Evolutionary conservation across 768 basidiomycete genomes (phyloP).

Genomic region (Xerocomellus chrysenteron): DNA sequence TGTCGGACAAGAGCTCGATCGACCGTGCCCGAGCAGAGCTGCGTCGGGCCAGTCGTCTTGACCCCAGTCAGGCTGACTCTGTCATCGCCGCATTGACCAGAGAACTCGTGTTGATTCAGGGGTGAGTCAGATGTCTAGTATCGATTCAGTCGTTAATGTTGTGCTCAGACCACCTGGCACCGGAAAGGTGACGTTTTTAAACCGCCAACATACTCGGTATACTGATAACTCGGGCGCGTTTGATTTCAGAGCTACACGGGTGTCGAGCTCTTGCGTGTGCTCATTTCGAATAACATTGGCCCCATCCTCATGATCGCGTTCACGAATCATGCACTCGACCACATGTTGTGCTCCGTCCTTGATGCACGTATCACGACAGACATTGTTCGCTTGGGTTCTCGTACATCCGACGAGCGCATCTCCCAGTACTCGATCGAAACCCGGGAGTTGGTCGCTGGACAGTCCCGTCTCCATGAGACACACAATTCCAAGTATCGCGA

Average conservation of each 20-base stretch:
- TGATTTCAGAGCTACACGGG: conserved; percentile 58
- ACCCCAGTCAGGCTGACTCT: conserved; percentile 70
- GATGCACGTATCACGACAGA: conserved; percentile 62
- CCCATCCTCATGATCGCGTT: conserved; percentile 63
- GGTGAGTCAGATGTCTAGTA: conserved; percentile 39
- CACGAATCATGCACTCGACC: conserved; percentile 80
- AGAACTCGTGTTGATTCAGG: conserved; percentile 70
- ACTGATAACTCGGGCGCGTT: neutral
- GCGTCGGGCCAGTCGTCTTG: conserved; percentile 51
- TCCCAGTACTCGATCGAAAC: conserved; percentile 58
- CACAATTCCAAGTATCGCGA: conserved; percentile 34
- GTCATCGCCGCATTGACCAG: conserved; percentile 58
- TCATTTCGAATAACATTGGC: conserved; percentile 50
- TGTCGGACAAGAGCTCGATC: conserved; percentile 44
- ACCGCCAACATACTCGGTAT: neutral
- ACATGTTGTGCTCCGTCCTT: conserved; percentile 63
- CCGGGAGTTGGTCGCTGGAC: conserved; percentile 46
- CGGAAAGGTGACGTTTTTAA: conserved; percentile 52
- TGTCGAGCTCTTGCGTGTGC: conserved; percentile 64
- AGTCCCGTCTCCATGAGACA: conserved; percentile 40
- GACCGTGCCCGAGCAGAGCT: conserved; percentile 47
- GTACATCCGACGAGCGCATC: conserved; percentile 60
- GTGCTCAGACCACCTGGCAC: conserved; percentile 67
- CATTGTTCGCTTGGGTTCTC: conserved; percentile 69
- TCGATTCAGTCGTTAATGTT: neutral